Conservation (phyloP, 1,284 basidiomycete genomes). For the Malassezia pachydermatis region DNA sequence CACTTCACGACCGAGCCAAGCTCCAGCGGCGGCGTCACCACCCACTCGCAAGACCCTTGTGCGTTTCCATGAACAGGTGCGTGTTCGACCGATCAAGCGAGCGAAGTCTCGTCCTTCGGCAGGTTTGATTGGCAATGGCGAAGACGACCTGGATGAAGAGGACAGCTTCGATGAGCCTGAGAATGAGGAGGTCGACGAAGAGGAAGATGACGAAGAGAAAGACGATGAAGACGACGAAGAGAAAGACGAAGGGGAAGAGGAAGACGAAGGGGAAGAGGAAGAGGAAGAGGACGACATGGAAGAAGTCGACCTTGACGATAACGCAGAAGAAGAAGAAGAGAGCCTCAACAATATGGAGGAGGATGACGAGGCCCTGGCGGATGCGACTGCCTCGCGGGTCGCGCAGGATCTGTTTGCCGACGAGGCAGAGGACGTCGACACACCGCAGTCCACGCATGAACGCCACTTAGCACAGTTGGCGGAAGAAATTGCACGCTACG, state of each 20-base stretch:
- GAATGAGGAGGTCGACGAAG: slow-evolving; percentile 19
- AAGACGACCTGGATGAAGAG: slow-evolving; percentile 10
- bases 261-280: slow-evolving; percentile 17
- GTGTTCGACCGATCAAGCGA: slow-evolving; percentile 18
- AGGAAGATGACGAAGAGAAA: slow-evolving; percentile 19
- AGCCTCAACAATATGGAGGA: slow-evolving; percentile 22
- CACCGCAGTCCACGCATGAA: slow-evolving; percentile 52
- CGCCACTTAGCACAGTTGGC: slow-evolving; percentile 52
- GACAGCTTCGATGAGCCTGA: background rate
- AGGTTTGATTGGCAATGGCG: slow-evolving; percentile 1
- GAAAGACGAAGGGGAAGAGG: slow-evolving; percentile 43
- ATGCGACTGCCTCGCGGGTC: slow-evolving; percentile 51
- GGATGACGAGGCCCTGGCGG: slow-evolving; percentile 17
- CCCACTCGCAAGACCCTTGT: slow-evolving; percentile 7
- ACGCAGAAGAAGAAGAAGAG: slow-evolving; percentile 27
- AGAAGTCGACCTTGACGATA: slow-evolving; percentile 12
- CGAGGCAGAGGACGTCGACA: slow-evolving; percentile 51
- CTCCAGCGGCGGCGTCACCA: background rate
- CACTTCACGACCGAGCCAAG: background rate
- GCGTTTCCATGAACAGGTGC: slow-evolving; percentile 18
- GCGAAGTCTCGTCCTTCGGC: background rate
- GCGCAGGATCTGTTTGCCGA: slow-evolving; percentile 54
- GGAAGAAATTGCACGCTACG: slow-evolving; percentile 54
- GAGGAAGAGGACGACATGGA: slow-evolving; percentile 30
- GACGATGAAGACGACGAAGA: slow-evolving; percentile 42